Evolutionary conservation across 495 filamentous ascomycete species (phyloP).

Genomic region (Chlorociboria aeruginascens): DNA sequence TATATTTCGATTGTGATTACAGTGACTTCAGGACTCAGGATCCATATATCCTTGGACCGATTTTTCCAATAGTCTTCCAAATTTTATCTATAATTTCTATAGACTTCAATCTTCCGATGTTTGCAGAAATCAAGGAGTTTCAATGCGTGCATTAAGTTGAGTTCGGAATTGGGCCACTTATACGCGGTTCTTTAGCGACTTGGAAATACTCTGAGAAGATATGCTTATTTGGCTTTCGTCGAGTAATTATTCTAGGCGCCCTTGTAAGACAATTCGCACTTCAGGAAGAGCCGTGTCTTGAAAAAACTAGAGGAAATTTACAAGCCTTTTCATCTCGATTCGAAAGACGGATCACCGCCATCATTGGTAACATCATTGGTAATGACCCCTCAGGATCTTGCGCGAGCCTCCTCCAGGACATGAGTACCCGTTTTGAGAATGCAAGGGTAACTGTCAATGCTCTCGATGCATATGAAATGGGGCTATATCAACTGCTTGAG

Average conservation of each 20-base stretch:
- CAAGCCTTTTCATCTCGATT: background rate
- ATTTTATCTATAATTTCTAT: no score
- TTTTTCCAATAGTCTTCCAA: no score
- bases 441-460: constrained; percentile 23
- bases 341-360: background rate
- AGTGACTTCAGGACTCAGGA: constrained; percentile 21
- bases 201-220: no score
- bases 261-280: constrained; percentile 23
- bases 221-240: no score
- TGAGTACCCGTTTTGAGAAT: constrained; percentile 14
- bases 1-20: constrained; percentile 32
- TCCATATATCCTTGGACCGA: no score
- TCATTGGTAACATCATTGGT: background rate
- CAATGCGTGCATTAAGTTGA: no score
- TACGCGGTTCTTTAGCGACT: no score
- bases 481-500: constrained; percentile 9
- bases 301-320: background rate
- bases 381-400: background rate
- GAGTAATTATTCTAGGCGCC: constrained; percentile 21
- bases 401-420: constrained; percentile 11
- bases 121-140: no score
- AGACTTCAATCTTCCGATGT: no score
- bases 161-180: no score
- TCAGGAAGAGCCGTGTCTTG: constrained; percentile 24
- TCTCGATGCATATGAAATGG: constrained; percentile 20